phyloP scores from a whole-genome alignment of 2,329 filamentous ascomycete genomes.

The Colletotrichum sp. region DNA sequence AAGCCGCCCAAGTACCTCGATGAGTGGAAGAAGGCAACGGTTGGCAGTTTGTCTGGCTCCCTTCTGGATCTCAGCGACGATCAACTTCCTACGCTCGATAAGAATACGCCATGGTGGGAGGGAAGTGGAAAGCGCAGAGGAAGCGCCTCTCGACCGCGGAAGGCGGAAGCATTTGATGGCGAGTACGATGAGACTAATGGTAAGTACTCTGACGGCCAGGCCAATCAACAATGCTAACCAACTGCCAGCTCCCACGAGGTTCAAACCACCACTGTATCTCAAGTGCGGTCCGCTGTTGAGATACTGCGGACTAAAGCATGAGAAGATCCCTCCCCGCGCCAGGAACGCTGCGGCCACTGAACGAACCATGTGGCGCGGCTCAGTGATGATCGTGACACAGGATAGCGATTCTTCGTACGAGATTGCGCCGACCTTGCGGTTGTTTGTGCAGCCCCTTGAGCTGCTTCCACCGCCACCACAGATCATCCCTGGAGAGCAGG shows the following conservation, averaged over 20 bases:
- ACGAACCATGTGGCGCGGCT: conserved; percentile 89
- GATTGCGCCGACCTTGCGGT: conserved; percentile 75
- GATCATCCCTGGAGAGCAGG: conserved; percentile 66
- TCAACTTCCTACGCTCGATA: conserved; percentile 42
- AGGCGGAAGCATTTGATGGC: conserved; percentile 69
- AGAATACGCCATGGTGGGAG: conserved; percentile 80
- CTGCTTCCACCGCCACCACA: conserved; percentile 79
- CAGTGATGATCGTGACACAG: conserved; percentile 91
- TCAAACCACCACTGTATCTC: conserved; percentile 83
- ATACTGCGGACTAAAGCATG: conserved; percentile 81
- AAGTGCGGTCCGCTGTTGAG: conserved; percentile 90
- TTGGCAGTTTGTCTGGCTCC: conserved; percentile 63
- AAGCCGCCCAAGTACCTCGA: conserved; percentile 65
- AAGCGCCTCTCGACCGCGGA: conserved; percentile 55
- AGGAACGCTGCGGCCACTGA: conserved; percentile 48
- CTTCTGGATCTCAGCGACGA: conserved; percentile 64
- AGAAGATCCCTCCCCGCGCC: conserved; percentile 52
- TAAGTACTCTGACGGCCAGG: conserved; percentile 32
- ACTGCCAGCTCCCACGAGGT: conserved; percentile 67
- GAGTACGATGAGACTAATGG: conserved; percentile 69
- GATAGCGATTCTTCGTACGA: conserved; percentile 85
- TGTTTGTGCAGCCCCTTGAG: conserved; percentile 88
- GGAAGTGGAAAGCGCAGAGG: conserved; percentile 51
- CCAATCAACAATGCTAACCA: neutral
- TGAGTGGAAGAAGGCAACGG: conserved; percentile 74